Evolutionary conservation across 257 asterid genomes (phyloP).

Genomic region (Lantana camara): DNA sequence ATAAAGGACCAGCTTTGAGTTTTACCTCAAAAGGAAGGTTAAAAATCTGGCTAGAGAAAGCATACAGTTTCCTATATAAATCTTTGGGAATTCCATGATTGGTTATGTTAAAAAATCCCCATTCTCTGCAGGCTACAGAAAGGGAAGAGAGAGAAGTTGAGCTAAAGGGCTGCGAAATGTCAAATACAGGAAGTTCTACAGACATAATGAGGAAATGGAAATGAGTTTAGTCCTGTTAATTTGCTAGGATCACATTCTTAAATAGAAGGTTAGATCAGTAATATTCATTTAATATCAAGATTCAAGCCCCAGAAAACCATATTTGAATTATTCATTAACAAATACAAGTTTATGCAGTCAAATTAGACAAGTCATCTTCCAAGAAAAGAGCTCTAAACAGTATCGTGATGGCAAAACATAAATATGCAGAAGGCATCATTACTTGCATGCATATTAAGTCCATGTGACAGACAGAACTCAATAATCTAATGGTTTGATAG

Average conservation of each 20-base stretch:
- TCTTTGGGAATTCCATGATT: constrained; percentile 66
- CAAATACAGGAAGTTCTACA: constrained; percentile 57
- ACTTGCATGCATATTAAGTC: constrained; percentile 35
- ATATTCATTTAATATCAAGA: constrained; percentile 12
- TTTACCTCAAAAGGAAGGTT: constrained; percentile 59
- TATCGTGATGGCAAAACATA: constrained; percentile 9
- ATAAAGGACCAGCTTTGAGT: constrained; percentile 60
- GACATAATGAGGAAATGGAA: constrained; percentile 38
- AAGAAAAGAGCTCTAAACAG: constrained; percentile 8
- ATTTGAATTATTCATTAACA: not conserved
- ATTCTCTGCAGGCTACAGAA: constrained; percentile 61
- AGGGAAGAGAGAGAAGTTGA: constrained; percentile 54
- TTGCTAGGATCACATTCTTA: constrained; percentile 27
- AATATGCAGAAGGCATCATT: constrained; percentile 33
- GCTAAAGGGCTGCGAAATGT: constrained; percentile 58
- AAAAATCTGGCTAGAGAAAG: constrained; percentile 43
- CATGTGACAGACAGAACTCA: constrained; percentile 29
- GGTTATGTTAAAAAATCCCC: constrained; percentile 65
- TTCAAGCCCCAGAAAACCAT: constrained; percentile 2
- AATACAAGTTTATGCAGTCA: constrained; percentile 5
- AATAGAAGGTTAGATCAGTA: constrained; percentile 30
- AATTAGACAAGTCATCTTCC: constrained; percentile 9
- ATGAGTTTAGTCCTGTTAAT: constrained; percentile 26
- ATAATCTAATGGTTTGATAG: constrained; percentile 40
- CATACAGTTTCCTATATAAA: constrained; percentile 37